Conservation (phyloP, 805 yeast genomes). For the Metschnikowia henanensis region DNA sequence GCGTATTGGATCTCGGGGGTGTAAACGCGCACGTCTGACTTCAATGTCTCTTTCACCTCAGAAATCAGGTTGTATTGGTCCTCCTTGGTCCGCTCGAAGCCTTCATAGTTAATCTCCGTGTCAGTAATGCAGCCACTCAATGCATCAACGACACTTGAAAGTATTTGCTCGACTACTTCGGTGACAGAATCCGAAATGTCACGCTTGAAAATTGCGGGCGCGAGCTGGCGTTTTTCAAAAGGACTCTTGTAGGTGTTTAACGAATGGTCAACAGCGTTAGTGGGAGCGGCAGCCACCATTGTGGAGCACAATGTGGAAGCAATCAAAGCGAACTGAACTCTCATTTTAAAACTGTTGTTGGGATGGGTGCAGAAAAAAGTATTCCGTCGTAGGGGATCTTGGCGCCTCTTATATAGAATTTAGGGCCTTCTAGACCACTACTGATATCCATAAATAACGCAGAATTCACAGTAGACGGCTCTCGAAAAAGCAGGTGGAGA, state of each 20-base stretch:
- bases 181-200: background rate
- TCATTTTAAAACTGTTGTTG: background rate
- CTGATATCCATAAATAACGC: too few relatives aligned
- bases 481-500: too few relatives aligned
- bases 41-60: background rate
- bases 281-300: background rate
- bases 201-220: background rate
- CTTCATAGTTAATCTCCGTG: background rate
- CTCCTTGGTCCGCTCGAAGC: background rate
- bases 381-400: too few relatives aligned
- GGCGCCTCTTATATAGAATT: too few relatives aligned
- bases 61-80: background rate
- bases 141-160: background rate
- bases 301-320: background rate
- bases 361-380: too few relatives aligned
- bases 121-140: background rate
- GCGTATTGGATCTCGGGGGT: background rate
- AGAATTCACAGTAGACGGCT: too few relatives aligned
- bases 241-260: background rate
- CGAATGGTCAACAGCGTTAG: background rate
- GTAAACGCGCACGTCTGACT: background rate
- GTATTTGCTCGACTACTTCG: background rate
- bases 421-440: too few relatives aligned
- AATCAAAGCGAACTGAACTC: background rate
- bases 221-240: background rate